Percentiles rank a stretch among this genome's conserved stretches.
Evolutionary conservation across 495 filamentous ascomycete genomes (phyloP).

Genomic region (Aspergillus affinis): DNA sequence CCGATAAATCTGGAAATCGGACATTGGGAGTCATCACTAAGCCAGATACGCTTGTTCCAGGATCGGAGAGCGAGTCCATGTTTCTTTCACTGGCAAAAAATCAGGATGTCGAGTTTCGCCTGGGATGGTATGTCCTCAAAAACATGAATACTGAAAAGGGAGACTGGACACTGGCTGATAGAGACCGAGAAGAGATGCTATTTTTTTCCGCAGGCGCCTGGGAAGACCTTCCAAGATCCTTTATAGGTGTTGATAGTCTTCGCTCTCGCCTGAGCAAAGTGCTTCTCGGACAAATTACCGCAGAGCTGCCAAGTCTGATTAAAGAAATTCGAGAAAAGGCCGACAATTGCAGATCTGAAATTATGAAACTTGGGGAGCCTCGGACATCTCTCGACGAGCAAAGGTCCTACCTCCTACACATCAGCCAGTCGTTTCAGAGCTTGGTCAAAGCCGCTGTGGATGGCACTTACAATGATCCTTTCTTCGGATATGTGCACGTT

Average conservation of each 20-base stretch:
- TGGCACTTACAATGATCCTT: conserved; percentile 55
- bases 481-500: conserved; percentile 51
- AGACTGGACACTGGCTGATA: conserved; percentile 29
- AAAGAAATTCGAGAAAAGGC: conserved; percentile 50
- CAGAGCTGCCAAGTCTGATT: conserved; percentile 59
- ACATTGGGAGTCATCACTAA: conserved; percentile 55
- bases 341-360: conserved; percentile 24
- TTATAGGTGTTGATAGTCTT: conserved; percentile 52
- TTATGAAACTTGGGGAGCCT: conserved; percentile 49
- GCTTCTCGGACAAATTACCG: conserved; percentile 54
- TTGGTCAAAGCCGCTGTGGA: conserved; percentile 52
- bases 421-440: conserved; percentile 50
- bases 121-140: conserved; percentile 52
- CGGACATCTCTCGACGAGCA: conserved; percentile 51
- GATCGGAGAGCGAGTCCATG: conserved; percentile 37
- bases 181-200: conserved; percentile 34
- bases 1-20: conserved; percentile 41
- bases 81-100: conserved; percentile 47
- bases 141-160: conserved; percentile 48
- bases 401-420: conserved; percentile 48
- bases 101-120: conserved; percentile 40
- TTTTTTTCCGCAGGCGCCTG: conserved; percentile 53
- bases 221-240: conserved; percentile 32
- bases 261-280: conserved; percentile 54
- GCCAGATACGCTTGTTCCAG: conserved; percentile 44